A percentile compares a stretch with the other conserved stretches of the same genome.
phyloP scores from a whole-genome alignment of 495 filamentous ascomycete species.

The Niebla homalea region DNA sequence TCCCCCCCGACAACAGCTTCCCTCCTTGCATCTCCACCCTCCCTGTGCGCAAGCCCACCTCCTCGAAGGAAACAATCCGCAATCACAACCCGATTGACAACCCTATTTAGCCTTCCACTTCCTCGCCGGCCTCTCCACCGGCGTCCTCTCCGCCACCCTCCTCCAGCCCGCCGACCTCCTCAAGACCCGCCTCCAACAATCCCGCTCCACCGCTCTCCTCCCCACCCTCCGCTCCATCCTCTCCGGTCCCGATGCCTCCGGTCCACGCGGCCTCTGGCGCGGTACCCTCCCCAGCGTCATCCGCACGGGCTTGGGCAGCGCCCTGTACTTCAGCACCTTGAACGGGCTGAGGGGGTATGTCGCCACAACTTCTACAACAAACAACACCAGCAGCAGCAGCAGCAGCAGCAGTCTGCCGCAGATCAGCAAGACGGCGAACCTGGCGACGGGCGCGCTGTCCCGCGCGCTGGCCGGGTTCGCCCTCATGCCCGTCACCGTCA shows the following conservation, averaged over 20 bases:
- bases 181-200: conserved; percentile 87
- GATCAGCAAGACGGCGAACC: conserved; percentile 73
- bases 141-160: conserved; percentile 72
- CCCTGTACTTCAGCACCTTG: conserved; percentile 84
- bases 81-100: no score
- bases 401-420: conserved; percentile 61
- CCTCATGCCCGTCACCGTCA: conserved; percentile 91
- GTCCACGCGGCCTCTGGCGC: conserved; percentile 75
- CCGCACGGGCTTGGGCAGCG: conserved; percentile 83
- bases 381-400: neutral
- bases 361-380: conserved; percentile 23
- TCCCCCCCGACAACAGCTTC: neutral
- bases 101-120: conserved; percentile 55
- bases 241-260: conserved; percentile 33
- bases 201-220: conserved; percentile 49
- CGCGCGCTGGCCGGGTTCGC: conserved; percentile 74
- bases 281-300: conserved; percentile 84
- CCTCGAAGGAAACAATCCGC: no score
- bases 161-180: conserved; percentile 94
- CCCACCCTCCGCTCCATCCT: conserved; percentile 57
- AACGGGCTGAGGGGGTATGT: conserved; percentile 67
- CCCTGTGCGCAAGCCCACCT: no score
- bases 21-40: no score
- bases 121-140: conserved; percentile 59
- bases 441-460: conserved; percentile 70